Evolutionary conservation across 208 protist species (phyloP).

Genomic region (Trypanosoma mega): DNA sequence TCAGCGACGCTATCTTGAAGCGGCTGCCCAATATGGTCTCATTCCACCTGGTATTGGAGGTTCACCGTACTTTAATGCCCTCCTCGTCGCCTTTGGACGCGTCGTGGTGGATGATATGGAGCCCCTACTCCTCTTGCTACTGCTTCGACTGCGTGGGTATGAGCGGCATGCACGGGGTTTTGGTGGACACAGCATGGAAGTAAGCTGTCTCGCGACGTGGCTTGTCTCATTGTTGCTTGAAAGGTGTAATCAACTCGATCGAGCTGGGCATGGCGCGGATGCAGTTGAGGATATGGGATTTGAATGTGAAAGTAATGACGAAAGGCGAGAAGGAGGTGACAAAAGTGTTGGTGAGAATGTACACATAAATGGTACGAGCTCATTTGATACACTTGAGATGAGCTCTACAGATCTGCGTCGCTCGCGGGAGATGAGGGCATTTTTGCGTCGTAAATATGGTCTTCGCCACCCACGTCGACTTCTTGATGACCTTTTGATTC

Average conservation of each 20-base stretch:
- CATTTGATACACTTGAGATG: neutral
- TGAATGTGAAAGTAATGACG: neutral
- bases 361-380: no score
- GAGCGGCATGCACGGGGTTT: constrained; percentile 6
- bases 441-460: constrained; percentile 18
- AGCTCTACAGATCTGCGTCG: neutral
- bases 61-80: constrained; percentile 19
- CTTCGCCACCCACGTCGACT: constrained; percentile 9
- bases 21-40: constrained; percentile 30
- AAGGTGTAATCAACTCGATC: constrained; percentile 18
- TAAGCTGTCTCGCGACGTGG: constrained; percentile 23
- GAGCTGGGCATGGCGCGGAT: neutral
- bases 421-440: constrained; percentile 11
- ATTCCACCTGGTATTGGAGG: neutral
- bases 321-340: no score
- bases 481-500: constrained; percentile 1
- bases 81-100: constrained; percentile 22
- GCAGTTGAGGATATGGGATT: neutral
- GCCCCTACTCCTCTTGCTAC: constrained; percentile 29
- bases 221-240: constrained; percentile 31
- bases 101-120: constrained; percentile 15
- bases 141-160: constrained; percentile 21
- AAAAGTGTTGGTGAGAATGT: no score
- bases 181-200: constrained; percentile 9
- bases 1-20: constrained; percentile 25